phyloP scores from a whole-genome alignment of 108 stramenopile genomes.

The Cyclotella distinguenda region DNA sequence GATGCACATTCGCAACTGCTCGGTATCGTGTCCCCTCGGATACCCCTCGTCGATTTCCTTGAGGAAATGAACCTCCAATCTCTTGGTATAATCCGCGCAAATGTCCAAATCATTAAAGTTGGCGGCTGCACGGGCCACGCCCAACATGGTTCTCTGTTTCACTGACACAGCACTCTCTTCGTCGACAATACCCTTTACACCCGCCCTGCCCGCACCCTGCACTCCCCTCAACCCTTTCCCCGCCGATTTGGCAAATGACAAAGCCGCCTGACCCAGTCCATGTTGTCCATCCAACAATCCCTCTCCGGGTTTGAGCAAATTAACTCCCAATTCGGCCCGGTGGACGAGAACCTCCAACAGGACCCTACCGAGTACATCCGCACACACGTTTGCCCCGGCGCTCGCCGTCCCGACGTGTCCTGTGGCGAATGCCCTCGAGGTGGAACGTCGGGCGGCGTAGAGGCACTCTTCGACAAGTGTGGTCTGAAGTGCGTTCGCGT shows the following conservation, averaged over 20 bases:
- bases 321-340: conserved; percentile 69
- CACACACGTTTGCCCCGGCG: conserved; percentile 73
- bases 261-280: conserved; percentile 57
- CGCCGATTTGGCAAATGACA: conserved; percentile 49
- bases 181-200: conserved; percentile 14
- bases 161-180: conserved; percentile 42
- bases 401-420: conserved; percentile 83
- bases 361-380: conserved; percentile 62
- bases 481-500: conserved; percentile 67
- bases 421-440: conserved; percentile 83
- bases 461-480: conserved; percentile 80
- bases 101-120: conserved; percentile 83
- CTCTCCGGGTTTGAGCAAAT: conserved; percentile 76
- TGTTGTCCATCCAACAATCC: conserved; percentile 70
- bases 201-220: conserved; percentile 27
- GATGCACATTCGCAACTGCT: conserved; percentile 79
- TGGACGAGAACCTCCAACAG: conserved; percentile 67
- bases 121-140: conserved; percentile 75
- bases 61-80: conserved; percentile 60
- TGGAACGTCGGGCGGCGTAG: conserved; percentile 75
- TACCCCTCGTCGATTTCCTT: conserved; percentile 65
- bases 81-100: conserved; percentile 62
- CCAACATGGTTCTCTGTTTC: conserved; percentile 54
- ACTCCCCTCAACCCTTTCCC: conserved; percentile 46
- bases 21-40: conserved; percentile 67